phyloP scores from a whole-genome alignment of 139 green algal species.

The Klebsormidium nitens region DNA sequence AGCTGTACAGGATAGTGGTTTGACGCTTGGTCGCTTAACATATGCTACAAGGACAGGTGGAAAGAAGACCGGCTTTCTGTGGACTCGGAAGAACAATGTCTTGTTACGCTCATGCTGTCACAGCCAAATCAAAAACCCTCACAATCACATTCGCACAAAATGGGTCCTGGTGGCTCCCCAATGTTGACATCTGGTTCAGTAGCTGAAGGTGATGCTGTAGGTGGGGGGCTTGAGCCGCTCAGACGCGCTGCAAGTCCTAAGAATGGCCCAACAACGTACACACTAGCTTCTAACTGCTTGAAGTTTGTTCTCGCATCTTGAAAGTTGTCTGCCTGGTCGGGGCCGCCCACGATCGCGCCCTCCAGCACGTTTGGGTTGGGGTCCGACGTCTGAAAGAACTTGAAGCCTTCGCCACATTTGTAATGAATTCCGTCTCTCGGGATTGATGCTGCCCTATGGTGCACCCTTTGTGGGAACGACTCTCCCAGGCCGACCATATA shows the following conservation, averaged over 20 bases:
- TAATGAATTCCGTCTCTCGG: background rate
- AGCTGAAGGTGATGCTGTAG: too few species aligned
- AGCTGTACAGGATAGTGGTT: too few species aligned
- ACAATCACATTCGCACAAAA: too few species aligned
- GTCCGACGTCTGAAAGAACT: background rate
- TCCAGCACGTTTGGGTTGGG: constrained; percentile 6
- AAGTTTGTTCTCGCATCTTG: constrained; percentile 20
- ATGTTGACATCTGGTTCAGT: too few species aligned
- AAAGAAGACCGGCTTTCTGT: too few species aligned
- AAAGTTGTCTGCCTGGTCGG: constrained; percentile 13
- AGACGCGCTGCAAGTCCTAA: background rate
- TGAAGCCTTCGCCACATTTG: background rate
- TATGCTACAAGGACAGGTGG: too few species aligned
- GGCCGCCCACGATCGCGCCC: constrained; percentile 28
- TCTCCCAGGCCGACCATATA: constrained; percentile 30
- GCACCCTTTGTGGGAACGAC: constrained; percentile 16
- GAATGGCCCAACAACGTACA: constrained; percentile 28
- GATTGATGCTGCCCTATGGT: constrained; percentile 30
- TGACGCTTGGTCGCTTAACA: too few species aligned
- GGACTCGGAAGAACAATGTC: too few species aligned
- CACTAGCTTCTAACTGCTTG: constrained; percentile 20
- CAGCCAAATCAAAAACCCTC: too few species aligned
- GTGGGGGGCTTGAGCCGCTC: too few species aligned
- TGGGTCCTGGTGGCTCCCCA: too few species aligned
- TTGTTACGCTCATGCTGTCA: too few species aligned